phyloP scores from a whole-genome alignment of 2,329 filamentous ascomycete species.

The Chalaropsis thielavioides region DNA sequence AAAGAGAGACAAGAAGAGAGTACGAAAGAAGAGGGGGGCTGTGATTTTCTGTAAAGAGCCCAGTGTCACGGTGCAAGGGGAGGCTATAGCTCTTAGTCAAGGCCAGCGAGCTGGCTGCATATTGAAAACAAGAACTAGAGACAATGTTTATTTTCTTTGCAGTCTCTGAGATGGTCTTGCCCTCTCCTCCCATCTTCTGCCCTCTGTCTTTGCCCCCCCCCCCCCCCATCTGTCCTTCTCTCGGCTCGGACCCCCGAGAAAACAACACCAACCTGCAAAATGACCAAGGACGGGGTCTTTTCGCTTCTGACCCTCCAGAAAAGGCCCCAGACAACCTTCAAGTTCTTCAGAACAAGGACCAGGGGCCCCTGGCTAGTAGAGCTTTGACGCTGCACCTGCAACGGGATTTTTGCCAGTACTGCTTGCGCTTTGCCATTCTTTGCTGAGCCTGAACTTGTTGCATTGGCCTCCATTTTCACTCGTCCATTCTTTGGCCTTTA shows the following conservation, averaged over 20 bases:
- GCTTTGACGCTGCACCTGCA: conserved; percentile 2
- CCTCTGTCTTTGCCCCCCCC: background rate
- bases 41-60: background rate
- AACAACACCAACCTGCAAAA: conserved; percentile 4
- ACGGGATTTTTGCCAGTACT: background rate
- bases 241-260: background rate
- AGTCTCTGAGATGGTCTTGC: too few species aligned
- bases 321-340: conserved; percentile 6
- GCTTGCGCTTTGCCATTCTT: background rate
- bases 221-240: background rate
- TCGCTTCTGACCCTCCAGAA: conserved; percentile 3
- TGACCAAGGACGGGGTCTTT: conserved; percentile 6
- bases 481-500: conserved; percentile 2
- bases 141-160: too few species aligned
- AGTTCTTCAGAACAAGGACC: background rate
- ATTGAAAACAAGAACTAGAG: background rate
- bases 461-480: background rate
- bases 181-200: background rate
- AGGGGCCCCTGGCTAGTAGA: background rate
- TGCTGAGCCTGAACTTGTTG: background rate
- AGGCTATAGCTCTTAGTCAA: background rate
- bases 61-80: background rate
- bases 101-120: background rate
- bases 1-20: background rate
- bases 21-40: background rate